Evolutionary conservation across 768 basidiomycete species (phyloP), one percentile per base, ranked within the genome.

Genomic region (Pleurotus citrinopileatus): DNA sequence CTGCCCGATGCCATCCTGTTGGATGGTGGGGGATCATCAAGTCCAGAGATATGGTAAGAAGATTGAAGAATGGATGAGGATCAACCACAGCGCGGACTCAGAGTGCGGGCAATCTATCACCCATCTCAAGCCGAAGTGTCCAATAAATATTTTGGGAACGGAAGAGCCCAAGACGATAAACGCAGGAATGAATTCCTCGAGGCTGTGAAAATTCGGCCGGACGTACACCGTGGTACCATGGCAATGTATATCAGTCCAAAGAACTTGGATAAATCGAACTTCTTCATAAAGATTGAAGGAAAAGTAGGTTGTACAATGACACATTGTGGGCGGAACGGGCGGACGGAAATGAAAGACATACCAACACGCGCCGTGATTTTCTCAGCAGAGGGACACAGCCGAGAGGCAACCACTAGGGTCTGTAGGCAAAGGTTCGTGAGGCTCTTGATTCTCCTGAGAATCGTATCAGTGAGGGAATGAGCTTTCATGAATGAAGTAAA

Each of bases 181-280:
- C 40, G 15, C 19, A 42, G 40, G 13, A 17, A 12, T 22, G 43
- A 44, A 44, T 9, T 5, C 8, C 19, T 26, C 43, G 23, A 8
- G 43, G 26, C 43, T 25, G 26, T 23, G 26, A 44, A 44, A 25
- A 44, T 44, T 9, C 10, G 7, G 19, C 12, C 12, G 43, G 22
- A 36, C 34, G 12, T 51, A 37, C 32, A 20, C 10, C n/a, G n/a
- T 51, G 48, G 32, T 38, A 37, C 48, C 48, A 51, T 51, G 48
- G 37, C 48, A 34, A 51, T 51, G 23, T 17, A 44, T 23, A 12
- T 10, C 20, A 25, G 9, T 26, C 10, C 5, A 22, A 27, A 26
- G 8, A 25, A 22, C 4, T 17, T 25, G 4, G 43, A 12, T 44
- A 23, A 23, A 27, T 22, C 22, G 6, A 9, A 3, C 20, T 12